Conservation (phyloP, 2,329 filamentous ascomycete species). For the Claviceps africana region DNA sequence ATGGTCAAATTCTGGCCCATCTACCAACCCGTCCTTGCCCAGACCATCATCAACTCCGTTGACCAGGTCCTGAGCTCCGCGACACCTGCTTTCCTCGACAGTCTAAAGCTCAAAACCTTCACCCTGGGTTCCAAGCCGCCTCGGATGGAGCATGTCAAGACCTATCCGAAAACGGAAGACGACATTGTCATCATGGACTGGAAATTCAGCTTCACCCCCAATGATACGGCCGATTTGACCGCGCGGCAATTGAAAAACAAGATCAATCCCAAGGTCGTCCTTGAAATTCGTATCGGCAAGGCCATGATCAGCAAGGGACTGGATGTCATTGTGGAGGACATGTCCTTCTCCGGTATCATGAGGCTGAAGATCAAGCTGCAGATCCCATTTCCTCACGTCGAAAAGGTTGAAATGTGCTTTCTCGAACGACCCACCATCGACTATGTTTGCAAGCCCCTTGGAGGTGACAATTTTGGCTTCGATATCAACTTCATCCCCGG, state of each 20-base stretch:
- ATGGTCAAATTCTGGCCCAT: constrained; percentile 99
- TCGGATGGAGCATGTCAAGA: constrained; percentile 93
- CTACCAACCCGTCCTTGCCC: constrained; percentile 83
- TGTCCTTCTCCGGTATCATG: constrained; percentile 93
- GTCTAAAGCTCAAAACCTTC: constrained; percentile 84
- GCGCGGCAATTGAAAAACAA: constrained; percentile 82
- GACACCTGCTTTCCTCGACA: constrained; percentile 85
- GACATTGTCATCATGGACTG: constrained; percentile 98
- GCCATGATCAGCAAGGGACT: constrained; percentile 94
- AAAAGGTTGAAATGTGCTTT: constrained; percentile 91
- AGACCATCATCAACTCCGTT: constrained; percentile 84
- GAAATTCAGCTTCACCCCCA: constrained; percentile 99
- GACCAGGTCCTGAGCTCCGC: constrained; percentile 91
- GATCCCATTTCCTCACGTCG: constrained; percentile 87
- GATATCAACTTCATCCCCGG: constrained; percentile 99
- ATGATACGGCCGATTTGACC: constrained; percentile 85
- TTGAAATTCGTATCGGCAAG: constrained; percentile 90
- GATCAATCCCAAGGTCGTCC: constrained; percentile 89
- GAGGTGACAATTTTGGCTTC: constrained; percentile 88
- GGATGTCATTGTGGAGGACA: constrained; percentile 95
- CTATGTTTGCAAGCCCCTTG: constrained; percentile 94
- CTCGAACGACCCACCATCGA: constrained; percentile 78
- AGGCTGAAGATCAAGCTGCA: constrained; percentile 95
- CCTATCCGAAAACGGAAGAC: constrained; percentile 88
- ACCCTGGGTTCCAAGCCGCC: constrained; percentile 90